phyloP scores from a whole-genome alignment of 441 rosid genomes.

The Melastoma candidum region DNA sequence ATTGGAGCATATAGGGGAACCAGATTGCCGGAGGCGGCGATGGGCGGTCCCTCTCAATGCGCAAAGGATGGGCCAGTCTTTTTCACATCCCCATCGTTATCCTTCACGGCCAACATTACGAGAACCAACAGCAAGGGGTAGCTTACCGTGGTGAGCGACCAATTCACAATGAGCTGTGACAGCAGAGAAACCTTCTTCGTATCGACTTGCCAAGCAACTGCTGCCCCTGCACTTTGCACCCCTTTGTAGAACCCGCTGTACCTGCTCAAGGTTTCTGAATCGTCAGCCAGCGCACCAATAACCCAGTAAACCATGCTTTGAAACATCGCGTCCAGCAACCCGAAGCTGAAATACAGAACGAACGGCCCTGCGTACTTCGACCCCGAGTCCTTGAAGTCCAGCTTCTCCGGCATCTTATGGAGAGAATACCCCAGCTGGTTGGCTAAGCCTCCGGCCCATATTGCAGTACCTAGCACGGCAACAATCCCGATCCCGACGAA shows the following conservation, averaged over 20 bases:
- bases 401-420: constrained; percentile 18
- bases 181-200: constrained; percentile 29
- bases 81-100: too few relatives aligned
- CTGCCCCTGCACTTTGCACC: constrained; percentile 63
- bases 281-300: constrained; percentile 43
- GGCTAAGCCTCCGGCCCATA: constrained; percentile 60
- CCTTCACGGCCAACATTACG: too few relatives aligned
- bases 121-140: too few relatives aligned
- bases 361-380: constrained; percentile 39
- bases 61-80: too few relatives aligned
- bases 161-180: constrained; percentile 29
- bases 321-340: constrained; percentile 53
- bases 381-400: constrained; percentile 45
- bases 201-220: constrained; percentile 50
- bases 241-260: constrained; percentile 47
- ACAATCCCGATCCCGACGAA: constrained; percentile 44
- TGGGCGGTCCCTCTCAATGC: too few relatives aligned
- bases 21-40: too few relatives aligned
- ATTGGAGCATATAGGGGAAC: too few relatives aligned
- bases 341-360: constrained; percentile 37
- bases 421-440: constrained; percentile 35
- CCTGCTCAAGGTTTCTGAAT: constrained; percentile 67
- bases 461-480: constrained; percentile 33
- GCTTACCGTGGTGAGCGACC: constrained; percentile 29
- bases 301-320: constrained; percentile 57